A percentile compares a stretch with the other conserved stretches of the same genome.
Conservation (phyloP, 495 filamentous ascomycete species). For the Trichoderma parareesei region DNA sequence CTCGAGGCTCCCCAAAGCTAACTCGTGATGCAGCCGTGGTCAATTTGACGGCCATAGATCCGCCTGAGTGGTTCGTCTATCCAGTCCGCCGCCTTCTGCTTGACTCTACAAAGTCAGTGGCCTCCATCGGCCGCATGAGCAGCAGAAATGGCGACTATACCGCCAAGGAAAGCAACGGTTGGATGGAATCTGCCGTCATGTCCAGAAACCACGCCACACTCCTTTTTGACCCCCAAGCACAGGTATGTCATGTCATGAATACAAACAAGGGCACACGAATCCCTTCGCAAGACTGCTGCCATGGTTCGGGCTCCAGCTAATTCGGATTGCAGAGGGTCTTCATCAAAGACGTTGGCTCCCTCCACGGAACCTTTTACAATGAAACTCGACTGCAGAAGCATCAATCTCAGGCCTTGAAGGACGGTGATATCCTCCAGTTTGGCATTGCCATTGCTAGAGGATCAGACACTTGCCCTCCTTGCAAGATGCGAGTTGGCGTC, state of each 20-base stretch:
- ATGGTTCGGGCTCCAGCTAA: constrained; percentile 12
- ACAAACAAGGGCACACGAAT: background rate
- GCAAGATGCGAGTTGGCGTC: constrained; percentile 8
- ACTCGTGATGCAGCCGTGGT: constrained; percentile 17
- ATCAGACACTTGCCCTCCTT: constrained; percentile 31
- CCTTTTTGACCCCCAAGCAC: constrained; percentile 27
- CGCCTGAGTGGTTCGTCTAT: constrained; percentile 10
- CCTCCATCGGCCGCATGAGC: constrained; percentile 4
- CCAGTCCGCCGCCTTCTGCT: constrained; percentile 27
- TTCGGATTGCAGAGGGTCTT: constrained; percentile 27
- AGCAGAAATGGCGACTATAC: background rate
- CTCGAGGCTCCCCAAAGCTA: background rate
- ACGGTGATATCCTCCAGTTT: constrained; percentile 39
- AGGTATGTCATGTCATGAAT: constrained; percentile 28
- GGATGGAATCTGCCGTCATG: constrained; percentile 76
- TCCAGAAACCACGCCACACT: constrained; percentile 69
- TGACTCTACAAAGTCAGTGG: background rate
- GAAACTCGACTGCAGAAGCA: constrained; percentile 17
- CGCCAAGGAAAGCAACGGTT: constrained; percentile 49
- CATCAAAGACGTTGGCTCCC: constrained; percentile 43
- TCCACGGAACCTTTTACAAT: constrained; percentile 48
- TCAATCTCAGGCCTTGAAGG: constrained; percentile 16
- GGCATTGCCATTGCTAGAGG: constrained; percentile 38
- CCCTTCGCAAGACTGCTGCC: constrained; percentile 8
- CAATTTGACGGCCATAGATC: constrained; percentile 15